phyloP scores from a whole-genome alignment of 345 rosid genomes.

The Eucalyptus pauciflora region DNA sequence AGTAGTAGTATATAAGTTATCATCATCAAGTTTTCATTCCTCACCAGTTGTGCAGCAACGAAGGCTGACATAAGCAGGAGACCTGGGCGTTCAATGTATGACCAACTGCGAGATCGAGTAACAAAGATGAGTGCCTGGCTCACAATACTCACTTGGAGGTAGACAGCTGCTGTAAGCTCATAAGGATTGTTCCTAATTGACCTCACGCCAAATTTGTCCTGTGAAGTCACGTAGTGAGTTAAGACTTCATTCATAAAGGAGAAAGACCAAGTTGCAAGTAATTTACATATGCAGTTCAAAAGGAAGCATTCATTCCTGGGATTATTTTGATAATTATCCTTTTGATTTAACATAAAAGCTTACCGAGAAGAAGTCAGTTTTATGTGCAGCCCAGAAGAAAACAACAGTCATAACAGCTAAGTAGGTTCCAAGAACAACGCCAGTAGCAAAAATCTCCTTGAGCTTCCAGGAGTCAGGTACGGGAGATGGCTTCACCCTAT shows the following conservation, averaged over 20 bases:
- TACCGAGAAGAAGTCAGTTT: constrained; percentile 75
- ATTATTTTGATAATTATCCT: neutral
- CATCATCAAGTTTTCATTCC: neutral
- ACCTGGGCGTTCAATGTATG: constrained; percentile 85
- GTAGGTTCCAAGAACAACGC: constrained; percentile 73
- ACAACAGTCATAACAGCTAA: constrained; percentile 78
- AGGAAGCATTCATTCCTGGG: neutral
- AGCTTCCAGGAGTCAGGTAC: constrained; percentile 87
- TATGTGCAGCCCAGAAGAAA: constrained; percentile 68
- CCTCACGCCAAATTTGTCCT: constrained; percentile 71
- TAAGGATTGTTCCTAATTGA: constrained; percentile 30
- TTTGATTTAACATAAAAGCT: neutral
- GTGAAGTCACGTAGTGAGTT: neutral
- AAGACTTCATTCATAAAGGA: neutral
- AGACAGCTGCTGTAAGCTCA: constrained; percentile 73
- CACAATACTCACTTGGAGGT: constrained; percentile 90
- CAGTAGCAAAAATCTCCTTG: constrained; percentile 80
- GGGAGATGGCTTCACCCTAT: constrained; percentile 82
- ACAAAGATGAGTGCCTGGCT: constrained; percentile 97
- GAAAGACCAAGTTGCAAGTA: neutral
- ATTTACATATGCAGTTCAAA: neutral
- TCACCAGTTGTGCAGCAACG: constrained; percentile 63
- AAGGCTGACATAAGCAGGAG: constrained; percentile 54
- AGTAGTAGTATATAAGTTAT: neutral
- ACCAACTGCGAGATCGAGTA: constrained; percentile 94